Evolutionary conservation across 371 early-diverging fungal species (phyloP).

Genomic region (Syncephalastrum contaminatum): DNA sequence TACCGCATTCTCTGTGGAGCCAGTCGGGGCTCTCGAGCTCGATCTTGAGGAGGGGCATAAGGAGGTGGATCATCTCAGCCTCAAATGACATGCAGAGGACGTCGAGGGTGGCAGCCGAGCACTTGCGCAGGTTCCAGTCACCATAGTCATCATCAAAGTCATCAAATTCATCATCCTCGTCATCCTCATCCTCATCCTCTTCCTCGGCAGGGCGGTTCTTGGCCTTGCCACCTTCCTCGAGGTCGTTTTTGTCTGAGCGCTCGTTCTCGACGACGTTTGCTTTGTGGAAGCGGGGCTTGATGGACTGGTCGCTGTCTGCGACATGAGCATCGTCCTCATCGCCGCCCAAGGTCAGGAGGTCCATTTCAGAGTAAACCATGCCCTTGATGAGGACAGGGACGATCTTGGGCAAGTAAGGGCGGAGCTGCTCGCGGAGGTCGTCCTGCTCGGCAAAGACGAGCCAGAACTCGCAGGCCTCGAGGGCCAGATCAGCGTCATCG

Average conservation of each 20-base stretch:
- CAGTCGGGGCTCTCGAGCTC: slow-evolving; percentile 83
- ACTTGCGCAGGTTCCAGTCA: slow-evolving; percentile 97
- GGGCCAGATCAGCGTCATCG: slow-evolving; percentile 79
- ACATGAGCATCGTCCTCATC: slow-evolving; percentile 84
- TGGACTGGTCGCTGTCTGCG: slow-evolving; percentile 86
- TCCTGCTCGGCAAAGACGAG: slow-evolving; percentile 92
- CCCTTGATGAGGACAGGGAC: slow-evolving; percentile 90
- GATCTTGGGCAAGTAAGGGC: slow-evolving; percentile 75
- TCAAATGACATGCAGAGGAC: slow-evolving; percentile 86
- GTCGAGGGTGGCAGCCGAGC: slow-evolving; percentile 95
- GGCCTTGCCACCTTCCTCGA: slow-evolving; percentile 24
- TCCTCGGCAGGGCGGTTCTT: slow-evolving; percentile 12
- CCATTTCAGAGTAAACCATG: slow-evolving; percentile 95
- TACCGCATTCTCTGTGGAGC: slow-evolving; percentile 91
- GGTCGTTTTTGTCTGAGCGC: slow-evolving; percentile 46
- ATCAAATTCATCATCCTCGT: slow-evolving; percentile 85
- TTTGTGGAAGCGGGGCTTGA: slow-evolving; percentile 91
- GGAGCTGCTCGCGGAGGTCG: slow-evolving; percentile 72
- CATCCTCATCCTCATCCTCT: slow-evolving; percentile 61
- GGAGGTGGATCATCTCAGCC: slow-evolving; percentile 71
- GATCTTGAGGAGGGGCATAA: slow-evolving; percentile 86
- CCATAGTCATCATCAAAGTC: slow-evolving; percentile 87
- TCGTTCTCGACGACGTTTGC: slow-evolving; percentile 75
- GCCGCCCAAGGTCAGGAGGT: slow-evolving; percentile 73
- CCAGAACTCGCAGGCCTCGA: slow-evolving; percentile 98